Conservation (phyloP, 2,329 filamentous ascomycete genomes). For the Hawksworthiomyces lignivorus region DNA sequence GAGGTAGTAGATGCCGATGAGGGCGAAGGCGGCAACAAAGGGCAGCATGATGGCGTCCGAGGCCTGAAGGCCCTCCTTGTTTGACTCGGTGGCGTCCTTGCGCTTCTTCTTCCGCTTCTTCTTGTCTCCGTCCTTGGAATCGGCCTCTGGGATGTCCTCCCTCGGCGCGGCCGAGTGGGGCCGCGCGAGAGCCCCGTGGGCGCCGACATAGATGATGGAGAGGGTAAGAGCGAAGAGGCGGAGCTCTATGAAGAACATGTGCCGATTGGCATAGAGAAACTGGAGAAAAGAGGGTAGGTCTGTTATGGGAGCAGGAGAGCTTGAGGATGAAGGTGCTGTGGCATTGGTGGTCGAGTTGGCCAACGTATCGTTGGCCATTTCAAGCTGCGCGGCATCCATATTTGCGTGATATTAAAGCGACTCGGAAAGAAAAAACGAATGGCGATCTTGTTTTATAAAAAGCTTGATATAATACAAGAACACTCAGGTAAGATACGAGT, state of each 20-base stretch:
- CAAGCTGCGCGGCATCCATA: too few relatives aligned
- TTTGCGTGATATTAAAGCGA: too few relatives aligned
- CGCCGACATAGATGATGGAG: conserved; percentile 74
- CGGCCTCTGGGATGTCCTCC: conserved; percentile 31
- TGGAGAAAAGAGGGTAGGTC: neutral
- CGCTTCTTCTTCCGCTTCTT: conserved; percentile 29
- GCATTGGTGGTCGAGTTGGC: too few relatives aligned
- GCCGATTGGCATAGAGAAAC: conserved; percentile 12
- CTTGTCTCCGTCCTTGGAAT: conserved; percentile 34
- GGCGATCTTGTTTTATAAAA: too few relatives aligned
- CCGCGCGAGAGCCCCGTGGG: conserved; percentile 76
- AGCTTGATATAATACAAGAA: too few relatives aligned
- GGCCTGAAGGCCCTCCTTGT: conserved; percentile 55
- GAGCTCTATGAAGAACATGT: conserved; percentile 37
- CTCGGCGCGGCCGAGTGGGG: conserved; percentile 68
- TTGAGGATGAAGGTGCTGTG: neutral
- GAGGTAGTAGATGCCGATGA: conserved; percentile 72
- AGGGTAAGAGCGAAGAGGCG: conserved; percentile 58
- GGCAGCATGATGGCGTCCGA: conserved; percentile 82
- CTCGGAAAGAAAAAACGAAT: too few relatives aligned
- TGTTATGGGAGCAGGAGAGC: too few relatives aligned
- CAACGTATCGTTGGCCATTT: too few relatives aligned
- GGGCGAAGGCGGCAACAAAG: conserved; percentile 61
- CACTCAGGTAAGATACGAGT: too few relatives aligned
- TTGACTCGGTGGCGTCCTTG: neutral